Conservation (phyloP, 192 early-diverging fungal species). For the Linnemannia zychae region DNA sequence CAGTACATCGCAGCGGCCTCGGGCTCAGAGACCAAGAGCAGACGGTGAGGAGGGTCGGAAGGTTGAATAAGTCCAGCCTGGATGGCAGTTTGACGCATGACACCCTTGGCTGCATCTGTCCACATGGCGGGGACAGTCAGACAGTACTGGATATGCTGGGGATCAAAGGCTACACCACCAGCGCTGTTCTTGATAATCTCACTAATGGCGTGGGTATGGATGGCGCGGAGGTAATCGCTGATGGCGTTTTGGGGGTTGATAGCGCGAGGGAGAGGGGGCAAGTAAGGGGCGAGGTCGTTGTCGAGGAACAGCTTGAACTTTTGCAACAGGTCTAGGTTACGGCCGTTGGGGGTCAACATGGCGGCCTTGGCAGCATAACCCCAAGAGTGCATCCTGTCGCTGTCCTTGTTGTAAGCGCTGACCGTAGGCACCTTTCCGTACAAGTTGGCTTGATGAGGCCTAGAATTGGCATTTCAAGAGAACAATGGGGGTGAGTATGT, state of each 20-base stretch:
- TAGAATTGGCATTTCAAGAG: not conserved
- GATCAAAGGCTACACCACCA: slow-evolving; percentile 49
- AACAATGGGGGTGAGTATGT: not conserved
- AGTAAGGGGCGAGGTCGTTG: slow-evolving; percentile 60
- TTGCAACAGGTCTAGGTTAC: slow-evolving; percentile 59
- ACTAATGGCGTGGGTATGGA: slow-evolving; percentile 61
- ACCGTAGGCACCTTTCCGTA: slow-evolving; percentile 66
- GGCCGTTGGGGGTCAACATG: slow-evolving; percentile 54
- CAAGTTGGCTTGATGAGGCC: slow-evolving; percentile 46
- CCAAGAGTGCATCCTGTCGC: slow-evolving; percentile 58
- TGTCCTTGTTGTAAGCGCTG: slow-evolving; percentile 61
- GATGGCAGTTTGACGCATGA: slow-evolving; percentile 67
- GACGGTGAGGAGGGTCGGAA: slow-evolving; percentile 58
- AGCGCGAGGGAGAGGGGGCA: slow-evolving; percentile 57
- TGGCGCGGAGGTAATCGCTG: slow-evolving; percentile 60
- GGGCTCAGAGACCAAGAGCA: slow-evolving; percentile 65
- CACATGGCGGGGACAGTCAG: slow-evolving; percentile 69
- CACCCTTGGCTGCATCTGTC: slow-evolving; percentile 65
- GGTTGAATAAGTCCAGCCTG: slow-evolving; percentile 63
- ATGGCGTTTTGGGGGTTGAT: slow-evolving; percentile 63
- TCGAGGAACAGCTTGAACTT: slow-evolving; percentile 65
- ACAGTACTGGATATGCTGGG: slow-evolving; percentile 60
- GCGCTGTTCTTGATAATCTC: slow-evolving; percentile 59
- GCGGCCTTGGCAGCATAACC: slow-evolving; percentile 60
- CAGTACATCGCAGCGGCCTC: slow-evolving; percentile 70